These are phyloP conservation scores for Omphalotus guepiniiformis DNA, from an alignment of 768 basidiomycete genomes.

Conservation along the genomic window DNA sequence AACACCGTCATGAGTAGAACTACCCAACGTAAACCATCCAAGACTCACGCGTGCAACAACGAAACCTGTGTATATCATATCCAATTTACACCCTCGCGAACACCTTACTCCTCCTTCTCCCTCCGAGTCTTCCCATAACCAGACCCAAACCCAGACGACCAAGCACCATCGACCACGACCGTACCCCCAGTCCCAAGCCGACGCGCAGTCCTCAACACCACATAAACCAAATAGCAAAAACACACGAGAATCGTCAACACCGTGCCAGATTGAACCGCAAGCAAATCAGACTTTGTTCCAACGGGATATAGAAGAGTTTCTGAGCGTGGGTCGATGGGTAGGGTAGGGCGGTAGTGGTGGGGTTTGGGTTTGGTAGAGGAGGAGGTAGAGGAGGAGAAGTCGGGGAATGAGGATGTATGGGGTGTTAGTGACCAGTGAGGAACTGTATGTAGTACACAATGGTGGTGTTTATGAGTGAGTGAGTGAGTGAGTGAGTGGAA, in stretches of 20 bases:
- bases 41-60: too few species aligned
- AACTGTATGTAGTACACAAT: too few species aligned
- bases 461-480: not conserved
- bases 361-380: too few species aligned
- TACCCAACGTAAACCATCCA: too few species aligned
- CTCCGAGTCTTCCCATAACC: too few species aligned
- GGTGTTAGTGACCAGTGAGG: not conserved
- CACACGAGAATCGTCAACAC: constrained; percentile 31
- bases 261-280: constrained; percentile 39
- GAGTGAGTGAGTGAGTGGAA: constrained; percentile 15
- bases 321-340: constrained; percentile 6
- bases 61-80: too few species aligned
- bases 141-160: too few species aligned
- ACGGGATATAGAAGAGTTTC: constrained; percentile 31
- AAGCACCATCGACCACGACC: too few species aligned
- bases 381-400: not conserved
- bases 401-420: not conserved
- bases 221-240: constrained; percentile 32
- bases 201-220: constrained; percentile 19
- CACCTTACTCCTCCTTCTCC: too few species aligned
- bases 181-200: too few species aligned
- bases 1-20: too few species aligned
- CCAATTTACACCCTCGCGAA: too few species aligned
- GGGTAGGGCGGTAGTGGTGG: constrained; percentile 4
- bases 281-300: constrained; percentile 30